Evolutionary conservation across 345 rosid genomes (phyloP).

Genomic region (Isatis tinctoria): DNA sequence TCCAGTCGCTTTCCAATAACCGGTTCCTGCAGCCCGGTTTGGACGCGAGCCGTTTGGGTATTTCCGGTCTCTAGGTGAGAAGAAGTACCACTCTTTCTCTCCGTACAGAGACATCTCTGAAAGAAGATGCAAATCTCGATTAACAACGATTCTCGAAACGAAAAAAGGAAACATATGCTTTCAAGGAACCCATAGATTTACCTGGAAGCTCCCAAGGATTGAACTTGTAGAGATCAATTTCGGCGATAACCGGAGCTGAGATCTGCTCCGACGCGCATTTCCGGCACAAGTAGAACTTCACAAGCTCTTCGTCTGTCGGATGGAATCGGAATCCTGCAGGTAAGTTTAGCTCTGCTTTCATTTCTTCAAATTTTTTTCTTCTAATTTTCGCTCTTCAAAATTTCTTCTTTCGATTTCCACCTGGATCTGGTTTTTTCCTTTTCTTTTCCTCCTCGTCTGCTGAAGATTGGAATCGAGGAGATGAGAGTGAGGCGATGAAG

Average conservation of each 20-base stretch:
- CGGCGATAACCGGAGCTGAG: conserved; percentile 74
- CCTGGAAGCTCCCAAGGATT: conserved; percentile 99
- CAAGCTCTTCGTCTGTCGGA: conserved; percentile 91
- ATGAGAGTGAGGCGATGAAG: conserved; percentile 8
- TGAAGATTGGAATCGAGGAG: conserved; percentile 34
- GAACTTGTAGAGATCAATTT: conserved; percentile 83
- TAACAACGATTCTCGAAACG: background rate
- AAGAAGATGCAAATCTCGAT: conserved; percentile 9
- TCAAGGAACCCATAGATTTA: conserved; percentile 1
- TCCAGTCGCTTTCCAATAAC: conserved; percentile 97
- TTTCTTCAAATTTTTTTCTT: conserved; percentile 8
- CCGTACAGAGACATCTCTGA: conserved; percentile 74
- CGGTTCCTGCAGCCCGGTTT: conserved; percentile 81
- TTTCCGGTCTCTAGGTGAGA: conserved; percentile 85
- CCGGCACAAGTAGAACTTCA: conserved; percentile 63
- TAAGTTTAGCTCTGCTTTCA: conserved; percentile 54
- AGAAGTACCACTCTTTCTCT: conserved; percentile 94
- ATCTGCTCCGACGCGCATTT: conserved; percentile 62
- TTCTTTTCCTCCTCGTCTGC: background rate
- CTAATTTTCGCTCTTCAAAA: background rate
- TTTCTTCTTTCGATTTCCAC: background rate
- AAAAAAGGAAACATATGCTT: background rate
- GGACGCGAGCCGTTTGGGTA: conserved; percentile 92
- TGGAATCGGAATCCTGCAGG: conserved; percentile 97
- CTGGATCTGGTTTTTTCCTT: background rate